Base-by-base conservation (phyloP, 1,284 basidiomycete genomes). In the Pascua sp. region DNA sequence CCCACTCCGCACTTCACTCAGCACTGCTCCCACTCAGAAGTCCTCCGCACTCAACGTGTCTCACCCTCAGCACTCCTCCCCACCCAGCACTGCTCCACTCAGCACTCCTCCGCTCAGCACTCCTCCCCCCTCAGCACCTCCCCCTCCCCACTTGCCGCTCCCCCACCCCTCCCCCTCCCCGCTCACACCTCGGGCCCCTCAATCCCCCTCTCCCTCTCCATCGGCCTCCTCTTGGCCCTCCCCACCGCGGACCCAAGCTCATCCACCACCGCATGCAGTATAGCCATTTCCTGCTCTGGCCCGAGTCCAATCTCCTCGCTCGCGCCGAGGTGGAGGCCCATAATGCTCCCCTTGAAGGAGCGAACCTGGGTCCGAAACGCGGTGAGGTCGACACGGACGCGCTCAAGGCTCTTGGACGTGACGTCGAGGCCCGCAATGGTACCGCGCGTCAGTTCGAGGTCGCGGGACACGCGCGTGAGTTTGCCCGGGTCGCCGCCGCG, bases 321-420 rank as follows among this genome's bases (percentile, higher is more conserved):
- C 37, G 66, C 63, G 39, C 69, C 73, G 11, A 74, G 62, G 50
- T 76, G 73, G 48, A 73, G 63, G 4, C 73, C 73, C 67, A 73
- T 70, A 56, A 76, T 64, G 15, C 65, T 68, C 8, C 69, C 72
- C 39, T 67, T 58, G 46, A 73, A 73, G 47, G 60, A 57, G 37
- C 68, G 68, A 13, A 74, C 62, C 57, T 76, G 73, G 57, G 67
- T 66, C 24, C 68, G 59, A 51, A 69, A 76, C 17, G 60, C 62
- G 44, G 65, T 69, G 5, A 74, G 57, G 13, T 65, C 61, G 13
- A 50, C 50, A 12, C 68, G 57, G 1, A 65, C 66, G 9, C 57
- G 53, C 49, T 72, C 69, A 37, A 76, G 57, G 10, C 59, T 50
- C 47, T 57, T 53, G 32, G 60, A 56, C 46, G 72, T 57, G 5